Conservation (phyloP, 2,329 filamentous ascomycete genomes). For the Cordyceps cateniannulata region DNA sequence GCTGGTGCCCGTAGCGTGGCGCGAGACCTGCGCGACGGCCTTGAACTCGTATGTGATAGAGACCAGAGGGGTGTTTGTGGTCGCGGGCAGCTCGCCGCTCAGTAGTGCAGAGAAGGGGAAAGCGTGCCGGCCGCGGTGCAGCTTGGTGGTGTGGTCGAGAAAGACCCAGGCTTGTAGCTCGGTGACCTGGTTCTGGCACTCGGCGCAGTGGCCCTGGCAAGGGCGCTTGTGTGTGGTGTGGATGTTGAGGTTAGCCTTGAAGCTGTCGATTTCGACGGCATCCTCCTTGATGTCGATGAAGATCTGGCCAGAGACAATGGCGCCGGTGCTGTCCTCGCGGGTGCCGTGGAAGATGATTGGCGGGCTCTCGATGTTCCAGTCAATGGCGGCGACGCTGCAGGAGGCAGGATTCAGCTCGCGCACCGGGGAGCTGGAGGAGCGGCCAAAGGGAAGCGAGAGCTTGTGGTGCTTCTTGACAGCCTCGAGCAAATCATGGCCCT, state of each 20-base stretch:
- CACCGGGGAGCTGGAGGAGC: constrained; percentile 14
- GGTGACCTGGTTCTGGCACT: constrained; percentile 65
- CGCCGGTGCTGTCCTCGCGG: constrained; percentile 69
- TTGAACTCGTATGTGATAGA: constrained; percentile 73
- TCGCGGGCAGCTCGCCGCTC: constrained; percentile 77
- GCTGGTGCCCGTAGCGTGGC: constrained; percentile 25
- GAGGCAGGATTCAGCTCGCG: constrained; percentile 19
- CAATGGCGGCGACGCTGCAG: constrained; percentile 33
- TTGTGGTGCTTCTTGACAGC: constrained; percentile 36
- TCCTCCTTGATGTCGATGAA: constrained; percentile 66
- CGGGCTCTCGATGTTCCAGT: constrained; percentile 72
- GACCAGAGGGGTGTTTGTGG: constrained; percentile 66
- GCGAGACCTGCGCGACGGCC: constrained; percentile 56
- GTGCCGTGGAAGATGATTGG: constrained; percentile 78
- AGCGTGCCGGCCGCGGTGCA: constrained; percentile 56
- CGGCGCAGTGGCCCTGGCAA: constrained; percentile 68
- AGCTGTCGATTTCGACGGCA: constrained; percentile 59
- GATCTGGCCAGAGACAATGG: constrained; percentile 78
- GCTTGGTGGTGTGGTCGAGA: constrained; percentile 47
- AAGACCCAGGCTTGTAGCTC: constrained; percentile 78
- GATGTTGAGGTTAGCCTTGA: constrained; percentile 66
- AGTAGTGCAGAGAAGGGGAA: constrained; percentile 89
- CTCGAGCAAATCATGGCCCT: constrained; percentile 33
- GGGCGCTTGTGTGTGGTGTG: constrained; percentile 74
- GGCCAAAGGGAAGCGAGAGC: constrained; percentile 33